Conservation (phyloP, 2,329 filamentous ascomycete species). For the Alternaria incomplexa region DNA sequence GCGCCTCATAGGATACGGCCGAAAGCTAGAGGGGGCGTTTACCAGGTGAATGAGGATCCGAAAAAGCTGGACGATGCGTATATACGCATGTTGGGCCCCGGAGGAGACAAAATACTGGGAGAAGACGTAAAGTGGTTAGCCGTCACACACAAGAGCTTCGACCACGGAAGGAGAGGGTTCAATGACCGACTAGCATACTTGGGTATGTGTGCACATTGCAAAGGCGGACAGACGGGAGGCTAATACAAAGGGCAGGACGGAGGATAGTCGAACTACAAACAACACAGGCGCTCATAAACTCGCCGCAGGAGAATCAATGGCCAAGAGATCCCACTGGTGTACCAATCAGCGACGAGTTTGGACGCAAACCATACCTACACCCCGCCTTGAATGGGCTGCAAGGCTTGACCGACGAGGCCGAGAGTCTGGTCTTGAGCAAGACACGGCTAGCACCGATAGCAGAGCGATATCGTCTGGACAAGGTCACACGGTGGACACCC, state of each 20-base stretch:
- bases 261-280: constrained; percentile 69
- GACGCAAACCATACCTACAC: constrained; percentile 72
- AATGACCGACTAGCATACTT: constrained; percentile 92
- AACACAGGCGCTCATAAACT: constrained; percentile 66
- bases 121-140: constrained; percentile 97
- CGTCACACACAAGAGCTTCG: constrained; percentile 97
- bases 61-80: constrained; percentile 79
- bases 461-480: constrained; percentile 70
- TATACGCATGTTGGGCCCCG: constrained; percentile 73
- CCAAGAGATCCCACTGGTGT: constrained; percentile 25
- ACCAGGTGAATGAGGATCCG: constrained; percentile 77
- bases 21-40: constrained; percentile 63
- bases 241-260: constrained; percentile 58
- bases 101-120: constrained; percentile 74
- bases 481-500: constrained; percentile 88
- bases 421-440: constrained; percentile 68
- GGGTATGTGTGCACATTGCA: constrained; percentile 61
- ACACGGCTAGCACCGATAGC: constrained; percentile 72
- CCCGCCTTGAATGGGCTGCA: constrained; percentile 74
- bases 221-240: not conserved
- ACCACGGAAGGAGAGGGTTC: constrained; percentile 90
- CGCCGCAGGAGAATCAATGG: constrained; percentile 45
- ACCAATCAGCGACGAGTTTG: constrained; percentile 43
- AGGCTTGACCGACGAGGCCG: constrained; percentile 69
- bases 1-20: constrained; percentile 62